These are phyloP conservation scores for Beta corolliflora DNA, from an alignment of 179 eudicot genomes.

Conservation along the genomic window DNA sequence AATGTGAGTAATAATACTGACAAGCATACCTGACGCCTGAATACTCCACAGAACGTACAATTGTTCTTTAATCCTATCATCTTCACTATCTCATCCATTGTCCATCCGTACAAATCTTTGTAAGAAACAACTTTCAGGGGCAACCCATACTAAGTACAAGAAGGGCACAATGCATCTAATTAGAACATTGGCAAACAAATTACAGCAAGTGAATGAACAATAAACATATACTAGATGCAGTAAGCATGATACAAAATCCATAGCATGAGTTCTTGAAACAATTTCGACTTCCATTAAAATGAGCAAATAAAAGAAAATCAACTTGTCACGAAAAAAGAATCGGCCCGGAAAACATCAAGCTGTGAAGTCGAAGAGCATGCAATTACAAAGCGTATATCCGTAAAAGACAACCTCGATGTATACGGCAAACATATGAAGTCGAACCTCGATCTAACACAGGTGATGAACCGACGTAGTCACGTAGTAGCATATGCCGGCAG, in stretches of 20 bases:
- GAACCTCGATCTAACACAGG: neutral
- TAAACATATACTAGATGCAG: neutral
- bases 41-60: constrained; percentile 98
- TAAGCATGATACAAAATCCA: constrained; percentile 2
- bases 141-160: constrained; percentile 69
- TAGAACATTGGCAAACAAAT: constrained; percentile 8
- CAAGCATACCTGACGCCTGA: constrained; percentile 85
- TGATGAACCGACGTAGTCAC: neutral
- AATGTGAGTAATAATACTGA: constrained; percentile 1
- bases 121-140: constrained; percentile 96
- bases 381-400: too few relatives aligned
- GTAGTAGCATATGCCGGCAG: neutral
- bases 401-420: too few relatives aligned
- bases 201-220: neutral
- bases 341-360: too few relatives aligned
- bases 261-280: neutral
- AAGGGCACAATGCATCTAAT: constrained; percentile 5
- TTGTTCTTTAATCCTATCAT: constrained; percentile 93
- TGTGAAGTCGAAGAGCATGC: neutral
- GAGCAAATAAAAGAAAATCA: neutral
- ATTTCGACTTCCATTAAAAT: too few relatives aligned
- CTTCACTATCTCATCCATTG: constrained; percentile 99
- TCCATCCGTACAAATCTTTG: constrained; percentile 98
- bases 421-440: neutral
- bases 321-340: neutral